Percentiles rank a stretch among this genome's conserved stretches.
Conservation (phyloP, 768 basidiomycete genomes). For the Filobasidium wieringae region DNA sequence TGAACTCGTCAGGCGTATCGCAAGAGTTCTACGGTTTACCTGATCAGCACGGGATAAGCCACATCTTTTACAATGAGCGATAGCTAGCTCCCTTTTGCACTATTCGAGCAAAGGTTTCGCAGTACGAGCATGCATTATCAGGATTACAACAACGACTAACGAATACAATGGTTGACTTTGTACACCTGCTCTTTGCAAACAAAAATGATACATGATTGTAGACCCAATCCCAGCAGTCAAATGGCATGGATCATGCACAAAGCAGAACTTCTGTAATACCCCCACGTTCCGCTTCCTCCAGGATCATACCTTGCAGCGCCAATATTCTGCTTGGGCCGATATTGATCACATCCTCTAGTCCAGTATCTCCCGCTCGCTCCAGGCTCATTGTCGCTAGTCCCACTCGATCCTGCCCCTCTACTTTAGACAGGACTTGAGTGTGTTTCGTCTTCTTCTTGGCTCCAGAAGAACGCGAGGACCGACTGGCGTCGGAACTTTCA, state of each 20-base stretch:
- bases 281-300: conserved; percentile 55
- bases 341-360: conserved; percentile 25
- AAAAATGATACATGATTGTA: too few relatives aligned
- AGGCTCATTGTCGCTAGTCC: conserved; percentile 39
- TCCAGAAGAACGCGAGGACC: background rate
- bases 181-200: too few relatives aligned
- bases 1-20: background rate
- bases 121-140: too few relatives aligned
- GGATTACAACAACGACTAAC: too few relatives aligned
- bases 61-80: background rate
- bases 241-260: too few relatives aligned
- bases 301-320: conserved; percentile 68
- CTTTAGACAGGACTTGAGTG: too few relatives aligned
- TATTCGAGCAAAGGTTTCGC: too few relatives aligned
- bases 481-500: too few relatives aligned
- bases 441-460: conserved; percentile 5
- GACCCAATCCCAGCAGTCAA: too few relatives aligned
- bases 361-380: conserved; percentile 32
- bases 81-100: too few relatives aligned
- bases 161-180: too few relatives aligned
- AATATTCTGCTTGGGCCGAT: conserved; percentile 42
- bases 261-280: too few relatives aligned
- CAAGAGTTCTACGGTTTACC: background rate
- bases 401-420: conserved; percentile 32
- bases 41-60: background rate